phyloP scores from a whole-genome alignment of 495 filamentous ascomycete species.

The Penicillium verhagenii region DNA sequence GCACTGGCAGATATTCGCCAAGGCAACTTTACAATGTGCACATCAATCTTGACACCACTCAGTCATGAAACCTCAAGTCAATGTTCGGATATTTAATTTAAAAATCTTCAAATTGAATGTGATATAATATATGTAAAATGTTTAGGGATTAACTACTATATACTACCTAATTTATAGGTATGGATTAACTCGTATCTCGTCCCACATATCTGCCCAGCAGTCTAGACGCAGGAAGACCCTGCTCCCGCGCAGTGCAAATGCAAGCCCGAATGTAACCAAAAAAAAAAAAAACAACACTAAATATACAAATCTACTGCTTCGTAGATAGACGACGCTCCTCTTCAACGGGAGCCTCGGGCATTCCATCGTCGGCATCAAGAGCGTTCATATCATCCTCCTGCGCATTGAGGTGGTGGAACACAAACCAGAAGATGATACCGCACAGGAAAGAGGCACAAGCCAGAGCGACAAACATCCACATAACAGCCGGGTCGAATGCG shows the following conservation, averaged over 20 bases:
- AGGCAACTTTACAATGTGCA: too few species aligned
- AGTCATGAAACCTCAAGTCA: background rate
- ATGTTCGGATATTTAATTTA: background rate
- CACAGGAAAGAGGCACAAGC: conserved; percentile 47
- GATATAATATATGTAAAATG: too few species aligned
- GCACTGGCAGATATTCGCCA: too few species aligned
- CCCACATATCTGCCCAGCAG: conserved; percentile 11
- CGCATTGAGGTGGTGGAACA: conserved; percentile 45
- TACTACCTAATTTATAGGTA: background rate
- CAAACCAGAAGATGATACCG: conserved; percentile 45
- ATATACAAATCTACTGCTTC: conserved; percentile 11
- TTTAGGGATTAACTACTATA: background rate
- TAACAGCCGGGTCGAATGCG: conserved; percentile 66
- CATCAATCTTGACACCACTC: background rate
- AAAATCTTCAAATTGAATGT: background rate
- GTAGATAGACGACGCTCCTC: conserved; percentile 13
- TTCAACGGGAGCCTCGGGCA: conserved; percentile 18
- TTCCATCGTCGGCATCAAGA: conserved; percentile 37
- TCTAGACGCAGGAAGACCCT: conserved; percentile 7
- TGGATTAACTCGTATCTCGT: conserved; percentile 7
- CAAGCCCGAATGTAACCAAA: background rate
- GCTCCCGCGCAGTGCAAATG: conserved; percentile 6
- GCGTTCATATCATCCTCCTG: conserved; percentile 50
- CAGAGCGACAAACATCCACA: conserved; percentile 65
- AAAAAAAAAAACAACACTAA: background rate